Conservation (phyloP, 1,284 basidiomycete genomes). For the Lignosus rhinocerotis region DNA sequence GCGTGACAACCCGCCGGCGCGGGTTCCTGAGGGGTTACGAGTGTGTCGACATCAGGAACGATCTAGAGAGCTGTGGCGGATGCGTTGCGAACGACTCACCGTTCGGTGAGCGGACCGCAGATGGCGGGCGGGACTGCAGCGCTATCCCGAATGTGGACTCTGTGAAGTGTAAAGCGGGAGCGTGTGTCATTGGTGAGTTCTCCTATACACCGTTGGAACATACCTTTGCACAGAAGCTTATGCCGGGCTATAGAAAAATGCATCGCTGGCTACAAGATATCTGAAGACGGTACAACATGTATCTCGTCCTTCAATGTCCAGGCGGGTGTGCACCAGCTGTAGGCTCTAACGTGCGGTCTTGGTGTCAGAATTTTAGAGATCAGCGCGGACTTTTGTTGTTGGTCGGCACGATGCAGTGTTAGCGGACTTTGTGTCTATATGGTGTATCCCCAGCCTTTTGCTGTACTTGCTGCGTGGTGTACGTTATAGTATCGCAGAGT, state of each 20-base stretch:
- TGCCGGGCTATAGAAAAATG: constrained; percentile 12
- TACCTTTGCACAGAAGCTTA: background rate
- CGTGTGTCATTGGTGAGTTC: constrained; percentile 27
- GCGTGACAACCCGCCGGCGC: constrained; percentile 5
- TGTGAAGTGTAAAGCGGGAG: constrained; percentile 21
- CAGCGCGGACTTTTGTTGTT: too few species aligned
- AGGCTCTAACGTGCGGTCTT: too few species aligned
- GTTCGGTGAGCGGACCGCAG: constrained; percentile 19
- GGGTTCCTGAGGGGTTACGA: constrained; percentile 20
- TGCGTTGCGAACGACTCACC: constrained; percentile 25
- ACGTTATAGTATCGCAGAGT: too few species aligned
- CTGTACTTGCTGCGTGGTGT: too few species aligned
- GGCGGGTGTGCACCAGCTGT: background rate
- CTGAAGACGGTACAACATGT: constrained; percentile 17
- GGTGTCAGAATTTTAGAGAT: too few species aligned
- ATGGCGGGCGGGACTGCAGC: constrained; percentile 28
- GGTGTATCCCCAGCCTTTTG: too few species aligned
- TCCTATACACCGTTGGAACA: background rate
- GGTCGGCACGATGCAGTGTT: too few species aligned
- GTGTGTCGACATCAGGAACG: constrained; percentile 27
- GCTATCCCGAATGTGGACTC: constrained; percentile 28
- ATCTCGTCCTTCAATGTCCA: constrained; percentile 1
- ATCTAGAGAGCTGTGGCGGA: constrained; percentile 31
- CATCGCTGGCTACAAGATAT: constrained; percentile 12
- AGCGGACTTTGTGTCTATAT: too few species aligned